phyloP scores from a whole-genome alignment of 2,329 filamentous ascomycete species.

The Hypoxylon sp. region DNA sequence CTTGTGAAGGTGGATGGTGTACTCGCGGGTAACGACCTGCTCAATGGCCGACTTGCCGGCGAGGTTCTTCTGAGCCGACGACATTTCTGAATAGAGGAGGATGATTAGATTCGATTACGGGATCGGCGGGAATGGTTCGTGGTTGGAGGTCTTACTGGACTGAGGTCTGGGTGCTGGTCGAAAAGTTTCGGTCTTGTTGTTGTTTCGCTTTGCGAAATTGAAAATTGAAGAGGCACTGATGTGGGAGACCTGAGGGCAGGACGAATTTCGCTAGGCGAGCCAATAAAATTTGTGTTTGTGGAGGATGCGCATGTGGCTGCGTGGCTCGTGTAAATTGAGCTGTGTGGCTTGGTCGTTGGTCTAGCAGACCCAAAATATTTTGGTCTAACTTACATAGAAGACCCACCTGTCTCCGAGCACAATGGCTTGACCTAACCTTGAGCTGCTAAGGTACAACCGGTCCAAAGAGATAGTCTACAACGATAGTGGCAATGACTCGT shows the following conservation, averaged over 20 bases:
- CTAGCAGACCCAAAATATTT: not conserved
- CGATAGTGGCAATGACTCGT: not conserved
- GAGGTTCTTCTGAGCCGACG: constrained; percentile 75
- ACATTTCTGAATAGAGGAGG: constrained; percentile 65
- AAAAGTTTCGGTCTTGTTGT: constrained; percentile 49
- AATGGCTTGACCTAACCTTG: constrained; percentile 25
- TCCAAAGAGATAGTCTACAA: not conserved
- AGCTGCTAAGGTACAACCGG: not conserved
- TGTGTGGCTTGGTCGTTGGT: constrained; percentile 18
- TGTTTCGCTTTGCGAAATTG: constrained; percentile 51
- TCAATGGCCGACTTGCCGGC: constrained; percentile 93
- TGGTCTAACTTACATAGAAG: not conserved
- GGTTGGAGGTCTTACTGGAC: constrained; percentile 47
- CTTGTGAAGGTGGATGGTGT: constrained; percentile 99
- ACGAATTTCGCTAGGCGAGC: constrained; percentile 52
- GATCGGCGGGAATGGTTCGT: constrained; percentile 16
- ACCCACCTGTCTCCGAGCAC: not conserved
- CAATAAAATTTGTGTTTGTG: constrained; percentile 51
- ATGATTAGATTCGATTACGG: constrained; percentile 33
- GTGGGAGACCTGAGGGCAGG: constrained; percentile 53
- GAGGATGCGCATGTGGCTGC: constrained; percentile 39
- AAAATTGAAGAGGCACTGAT: constrained; percentile 48
- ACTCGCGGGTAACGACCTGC: constrained; percentile 99
- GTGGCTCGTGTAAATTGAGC: constrained; percentile 14
- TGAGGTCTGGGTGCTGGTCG: constrained; percentile 51